phyloP scores from a whole-genome alignment of 176 grass and related monocot species.

The Oryza longistaminata region DNA sequence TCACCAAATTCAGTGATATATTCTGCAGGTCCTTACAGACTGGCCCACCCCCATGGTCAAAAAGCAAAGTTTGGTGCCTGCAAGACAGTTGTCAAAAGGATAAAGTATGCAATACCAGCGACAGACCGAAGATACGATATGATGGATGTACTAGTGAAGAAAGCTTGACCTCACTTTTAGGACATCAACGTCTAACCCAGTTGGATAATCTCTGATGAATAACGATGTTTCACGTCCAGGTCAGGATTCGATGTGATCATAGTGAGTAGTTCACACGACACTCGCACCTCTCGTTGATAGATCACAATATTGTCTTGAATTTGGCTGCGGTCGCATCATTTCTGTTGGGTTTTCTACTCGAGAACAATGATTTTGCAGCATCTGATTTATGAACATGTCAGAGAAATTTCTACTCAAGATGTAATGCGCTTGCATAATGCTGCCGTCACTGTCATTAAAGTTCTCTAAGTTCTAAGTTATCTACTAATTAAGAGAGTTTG shows the following conservation, averaged over 20 bases:
- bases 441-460: background rate
- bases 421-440: background rate
- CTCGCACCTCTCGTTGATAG: background rate
- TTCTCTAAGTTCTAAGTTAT: conserved; percentile 2
- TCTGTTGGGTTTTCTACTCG: background rate
- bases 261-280: conserved; percentile 32
- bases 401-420: background rate
- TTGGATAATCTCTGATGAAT: conserved; percentile 25
- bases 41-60: conserved; percentile 21
- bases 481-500: background rate
- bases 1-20: conserved; percentile 24
- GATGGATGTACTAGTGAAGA: conserved; percentile 18
- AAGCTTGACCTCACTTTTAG: conserved; percentile 32
- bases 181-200: conserved; percentile 31
- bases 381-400: conserved; percentile 5
- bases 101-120: conserved; percentile 35
- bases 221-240: conserved; percentile 11
- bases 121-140: conserved; percentile 27
- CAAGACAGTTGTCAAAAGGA: conserved; percentile 31
- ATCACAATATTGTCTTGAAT: background rate
- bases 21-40: conserved; percentile 5
- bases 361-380: conserved; percentile 1
- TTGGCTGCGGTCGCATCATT: conserved; percentile 15
- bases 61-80: conserved; percentile 20
- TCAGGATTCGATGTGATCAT: conserved; percentile 18